A percentile compares a stretch with the other conserved stretches of the same genome.
phyloP scores from a whole-genome alignment of 129 eudicot species.

The Lactuca saligna region DNA sequence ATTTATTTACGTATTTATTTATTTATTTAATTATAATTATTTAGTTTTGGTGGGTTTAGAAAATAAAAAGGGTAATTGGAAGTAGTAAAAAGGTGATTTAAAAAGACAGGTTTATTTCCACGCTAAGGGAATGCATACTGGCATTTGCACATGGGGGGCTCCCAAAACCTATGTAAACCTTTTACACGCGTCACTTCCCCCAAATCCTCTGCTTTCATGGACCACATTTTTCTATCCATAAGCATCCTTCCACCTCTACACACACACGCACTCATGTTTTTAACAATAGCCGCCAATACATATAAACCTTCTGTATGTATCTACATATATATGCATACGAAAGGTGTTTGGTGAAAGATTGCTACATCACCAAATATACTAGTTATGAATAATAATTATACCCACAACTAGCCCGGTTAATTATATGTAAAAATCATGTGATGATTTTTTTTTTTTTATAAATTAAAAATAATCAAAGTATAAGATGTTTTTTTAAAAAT shows the following conservation, averaged over 20 bases:
- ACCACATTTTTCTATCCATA: conserved; percentile 42
- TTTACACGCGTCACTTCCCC: conserved; percentile 47
- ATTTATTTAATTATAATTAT: too few relatives aligned
- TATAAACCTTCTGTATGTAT: conserved; percentile 25
- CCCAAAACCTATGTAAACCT: conserved; percentile 13
- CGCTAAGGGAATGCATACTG: conserved; percentile 22
- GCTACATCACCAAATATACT: too few relatives aligned
- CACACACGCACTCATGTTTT: conserved; percentile 3
- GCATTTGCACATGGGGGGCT: conserved; percentile 52
- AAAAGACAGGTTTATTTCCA: conserved; percentile 23
- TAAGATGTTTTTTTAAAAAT: too few relatives aligned
- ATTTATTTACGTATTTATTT: too few relatives aligned
- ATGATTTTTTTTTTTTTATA: too few relatives aligned
- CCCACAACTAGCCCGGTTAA: too few relatives aligned
- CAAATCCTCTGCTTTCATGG: conserved; percentile 25
- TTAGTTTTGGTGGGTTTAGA: background rate
- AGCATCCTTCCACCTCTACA: conserved; percentile 34
- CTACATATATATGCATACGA: conserved; percentile 13
- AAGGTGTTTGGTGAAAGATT: background rate
- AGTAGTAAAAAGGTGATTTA: conserved; percentile 7
- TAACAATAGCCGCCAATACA: conserved; percentile 37
- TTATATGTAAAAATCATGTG: too few relatives aligned
- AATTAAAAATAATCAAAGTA: too few relatives aligned
- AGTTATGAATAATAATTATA: too few relatives aligned
- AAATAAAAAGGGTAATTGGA: conserved; percentile 15